Evolutionary conservation across 2,329 filamentous ascomycete genomes (phyloP), one percentile per base, ranked within the genome.

Genomic region (Pseudopithomyces chartarum): DNA sequence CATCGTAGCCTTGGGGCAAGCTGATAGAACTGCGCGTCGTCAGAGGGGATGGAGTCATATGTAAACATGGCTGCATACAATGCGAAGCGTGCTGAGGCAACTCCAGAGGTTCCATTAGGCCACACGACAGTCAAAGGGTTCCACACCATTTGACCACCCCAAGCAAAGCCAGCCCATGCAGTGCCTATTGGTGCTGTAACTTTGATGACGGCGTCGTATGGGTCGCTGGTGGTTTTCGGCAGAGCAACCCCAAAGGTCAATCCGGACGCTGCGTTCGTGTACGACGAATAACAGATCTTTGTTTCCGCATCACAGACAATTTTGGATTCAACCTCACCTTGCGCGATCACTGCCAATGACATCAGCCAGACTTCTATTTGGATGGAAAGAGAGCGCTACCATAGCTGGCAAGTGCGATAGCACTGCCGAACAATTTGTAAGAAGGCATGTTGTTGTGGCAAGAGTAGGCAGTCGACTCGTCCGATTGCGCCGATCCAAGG

Each of bases 71-170:
- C 13, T 10, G 62, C 70, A 22, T 65, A 73, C 70, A 66, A 73
- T 29, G 69, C 70, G 54, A 71, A 73, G 6, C 70, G 65, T 32
- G 69, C 64, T 52, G 70, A 73, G 36, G 65, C 60, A 10, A 63
- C 65, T 33, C 61, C 62, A 40, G 64, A 65, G 20, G 65, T 64
- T 10, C 65, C 69, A 52, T 73, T 73, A 7, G 66, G 52, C 68
- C 69, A 73, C 17, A 64, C 64, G 53, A 73, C 61, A 33, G 68
- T 69, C n/a, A 73, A 55, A 17, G 70, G 70, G 47, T 73, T 67
- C 67, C 67, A 73, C 42, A 71, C 68, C 70, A 73, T 73, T 15
- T 58, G 60, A 17, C 70, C 70, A 38, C 69, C 69, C 70, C 70
- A 73, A 7, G 67, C 57, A 44, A 73, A 71, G 3, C 69, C 70